A percentile compares a stretch with the other conserved stretches of the same genome.
phyloP scores from a whole-genome alignment of 768 basidiomycete genomes.

The Suillus hirtellus region DNA sequence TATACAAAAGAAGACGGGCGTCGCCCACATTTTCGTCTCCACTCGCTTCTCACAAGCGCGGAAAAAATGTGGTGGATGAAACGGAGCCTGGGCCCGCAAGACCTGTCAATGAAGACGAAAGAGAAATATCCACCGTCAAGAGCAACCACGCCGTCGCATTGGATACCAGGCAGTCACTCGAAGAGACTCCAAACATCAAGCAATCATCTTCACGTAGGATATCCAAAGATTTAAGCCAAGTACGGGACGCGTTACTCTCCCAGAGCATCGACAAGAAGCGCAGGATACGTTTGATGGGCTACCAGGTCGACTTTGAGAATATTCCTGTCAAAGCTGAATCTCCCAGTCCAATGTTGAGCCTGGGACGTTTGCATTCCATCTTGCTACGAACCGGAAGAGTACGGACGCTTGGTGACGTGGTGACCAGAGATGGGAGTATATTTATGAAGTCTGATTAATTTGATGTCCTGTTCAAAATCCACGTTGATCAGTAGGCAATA shows the following conservation, averaged over 20 bases:
- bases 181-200: background rate
- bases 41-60: constrained; percentile 17
- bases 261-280: background rate
- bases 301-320: constrained; percentile 19
- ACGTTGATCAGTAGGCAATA: no score
- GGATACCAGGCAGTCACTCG: background rate
- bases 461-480: background rate
- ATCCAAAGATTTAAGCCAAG: background rate
- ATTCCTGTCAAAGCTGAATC: constrained; percentile 13
- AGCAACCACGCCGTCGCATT: no score
- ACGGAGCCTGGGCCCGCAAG: background rate
- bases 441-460: constrained; percentile 19
- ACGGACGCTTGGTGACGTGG: constrained; percentile 19
- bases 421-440: constrained; percentile 24
- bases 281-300: constrained; percentile 22
- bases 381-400: constrained; percentile 32
- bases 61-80: constrained; percentile 9
- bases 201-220: background rate
- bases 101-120: background rate
- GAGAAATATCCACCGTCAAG: background rate
- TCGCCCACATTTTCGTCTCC: constrained; percentile 13
- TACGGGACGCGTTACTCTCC: background rate
- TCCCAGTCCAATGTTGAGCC: constrained; percentile 15
- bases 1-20: constrained; percentile 4
- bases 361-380: constrained; percentile 11